Base-by-base conservation (phyloP, 2,329 filamentous ascomycete genomes). In the Penicillium nordicum region DNA sequence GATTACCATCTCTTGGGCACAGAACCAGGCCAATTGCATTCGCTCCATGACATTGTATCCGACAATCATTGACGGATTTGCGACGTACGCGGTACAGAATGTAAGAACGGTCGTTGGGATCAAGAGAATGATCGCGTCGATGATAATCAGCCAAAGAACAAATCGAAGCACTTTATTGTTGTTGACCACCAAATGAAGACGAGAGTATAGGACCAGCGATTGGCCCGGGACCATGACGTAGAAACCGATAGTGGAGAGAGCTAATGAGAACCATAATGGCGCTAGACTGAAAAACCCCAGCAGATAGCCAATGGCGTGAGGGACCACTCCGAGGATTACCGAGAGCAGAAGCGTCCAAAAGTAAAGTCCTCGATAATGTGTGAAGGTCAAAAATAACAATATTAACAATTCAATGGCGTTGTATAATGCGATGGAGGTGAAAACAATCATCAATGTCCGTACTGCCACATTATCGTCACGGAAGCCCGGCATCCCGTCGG, bases 131-230 rank as follows among this genome's bases (percentile, higher is more conserved):
- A 84, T 50, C 5, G 75, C 77, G 62, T 85, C 77, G 64, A 80
- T 64, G 45, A 85, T 78, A 58, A 88, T 86, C 77, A 87, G 82
- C 58, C 69, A 78, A 0, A 85, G 74, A 0, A 84, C 77, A 40
- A 75, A 74, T 21, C 76, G 78, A 3, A 86, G 70, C 2, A 81
- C 65, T 0, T 65, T 69, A 5, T 71, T 72, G 43, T 79, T 82
- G 43, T 78, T 78, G 0, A 83, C 73, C n/a, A 87, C 76, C 9
- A 87, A 74, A 63, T 86, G 83, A 1, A 87, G 77, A 8, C 84
- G 79, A 0, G 84, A 86, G 73, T 83, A 87, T 1, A 87, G 74
- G 0, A 87, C 84, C n/a, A 86, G 62, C 0, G 81, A 82, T 66
- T 85, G 82, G 2, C 83, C 84, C 3, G 83, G 83, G 1, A 87